Percentiles rank a stretch among this genome's conserved stretches.
Evolutionary conservation across 2,329 filamentous ascomycete genomes (phyloP).

Genomic region (Aspergillus melleus): DNA sequence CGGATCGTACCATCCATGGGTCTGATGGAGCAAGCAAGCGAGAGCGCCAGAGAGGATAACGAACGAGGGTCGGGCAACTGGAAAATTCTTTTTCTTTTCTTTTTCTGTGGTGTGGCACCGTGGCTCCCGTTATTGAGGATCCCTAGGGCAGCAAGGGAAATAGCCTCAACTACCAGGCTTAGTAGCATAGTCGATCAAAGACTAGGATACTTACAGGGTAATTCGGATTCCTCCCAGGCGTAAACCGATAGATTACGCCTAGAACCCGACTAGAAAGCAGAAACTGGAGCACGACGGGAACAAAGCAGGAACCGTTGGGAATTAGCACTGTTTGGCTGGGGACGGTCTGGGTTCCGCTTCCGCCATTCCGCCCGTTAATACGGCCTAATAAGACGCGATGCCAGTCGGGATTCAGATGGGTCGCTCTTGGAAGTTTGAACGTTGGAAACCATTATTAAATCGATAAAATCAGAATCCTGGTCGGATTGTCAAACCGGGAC

Average conservation of each 20-base stretch:
- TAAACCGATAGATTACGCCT: neutral
- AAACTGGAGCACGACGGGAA: neutral
- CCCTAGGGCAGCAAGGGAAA: neutral
- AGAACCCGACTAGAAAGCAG: neutral
- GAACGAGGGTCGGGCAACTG: neutral
- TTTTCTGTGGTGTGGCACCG: neutral
- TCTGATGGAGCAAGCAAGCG: neutral
- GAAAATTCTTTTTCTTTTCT: neutral
- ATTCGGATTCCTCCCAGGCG: neutral
- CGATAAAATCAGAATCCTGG: neutral
- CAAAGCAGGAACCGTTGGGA: neutral
- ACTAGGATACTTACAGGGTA: neutral
- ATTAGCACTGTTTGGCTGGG: neutral
- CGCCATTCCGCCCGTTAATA: neutral
- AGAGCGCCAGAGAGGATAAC: neutral
- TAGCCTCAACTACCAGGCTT: neutral
- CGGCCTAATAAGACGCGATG: neutral
- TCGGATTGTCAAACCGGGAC: neutral
- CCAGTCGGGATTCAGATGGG: neutral
- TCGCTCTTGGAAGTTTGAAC: neutral
- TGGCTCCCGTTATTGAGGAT: neutral
- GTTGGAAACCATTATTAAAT: neutral
- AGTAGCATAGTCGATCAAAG: neutral
- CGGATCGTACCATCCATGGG: conserved; percentile 4
- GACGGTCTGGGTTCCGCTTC: neutral